Percentiles rank a stretch among this genome's conserved stretches.
Conservation (phyloP, 1,139 yeast genomes). For the Lodderomyces beijingensis region DNA sequence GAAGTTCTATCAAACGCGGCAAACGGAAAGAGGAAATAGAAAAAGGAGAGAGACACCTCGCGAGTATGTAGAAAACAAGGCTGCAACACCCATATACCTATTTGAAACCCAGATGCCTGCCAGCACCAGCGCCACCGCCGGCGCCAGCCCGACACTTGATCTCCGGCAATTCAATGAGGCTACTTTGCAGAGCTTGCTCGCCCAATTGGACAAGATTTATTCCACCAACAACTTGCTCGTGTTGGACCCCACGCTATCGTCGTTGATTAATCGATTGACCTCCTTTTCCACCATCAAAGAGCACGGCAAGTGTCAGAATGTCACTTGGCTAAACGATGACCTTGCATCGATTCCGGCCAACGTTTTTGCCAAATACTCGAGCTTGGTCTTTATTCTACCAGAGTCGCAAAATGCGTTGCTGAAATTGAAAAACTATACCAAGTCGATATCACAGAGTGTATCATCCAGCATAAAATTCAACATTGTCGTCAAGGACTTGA, state of each 20-base stretch:
- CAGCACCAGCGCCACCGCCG: no score
- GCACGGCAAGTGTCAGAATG: conserved; percentile 53
- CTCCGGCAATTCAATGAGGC: conserved; percentile 15
- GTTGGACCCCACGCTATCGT: conserved; percentile 52
- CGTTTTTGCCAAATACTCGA: conserved; percentile 20
- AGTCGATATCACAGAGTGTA: conserved; percentile 8
- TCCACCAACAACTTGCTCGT: conserved; percentile 43
- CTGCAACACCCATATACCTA: no score
- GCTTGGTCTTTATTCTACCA: conserved; percentile 34
- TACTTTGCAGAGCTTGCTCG: conserved; percentile 21
- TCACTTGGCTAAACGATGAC: conserved; percentile 52
- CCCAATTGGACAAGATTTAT: conserved; percentile 22
- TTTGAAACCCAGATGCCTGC: no score
- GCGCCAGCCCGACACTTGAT: conserved; percentile 6
- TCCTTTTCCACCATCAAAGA: conserved; percentile 56
- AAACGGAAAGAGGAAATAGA: no score
- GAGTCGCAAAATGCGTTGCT: conserved; percentile 17
- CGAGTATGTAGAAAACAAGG: no score
- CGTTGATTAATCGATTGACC: conserved; percentile 55
- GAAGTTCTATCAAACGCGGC: no score
- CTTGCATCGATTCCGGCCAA: conserved; percentile 6
- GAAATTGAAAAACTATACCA: conserved; percentile 11
- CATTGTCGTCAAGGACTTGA: conserved; percentile 29
- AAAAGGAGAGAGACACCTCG: no score
- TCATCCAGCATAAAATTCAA: conserved; percentile 13